These are phyloP conservation scores for Alternaria arborescens DNA, from an alignment of 2,329 filamentous ascomycete genomes.

Conservation along the genomic window DNA sequence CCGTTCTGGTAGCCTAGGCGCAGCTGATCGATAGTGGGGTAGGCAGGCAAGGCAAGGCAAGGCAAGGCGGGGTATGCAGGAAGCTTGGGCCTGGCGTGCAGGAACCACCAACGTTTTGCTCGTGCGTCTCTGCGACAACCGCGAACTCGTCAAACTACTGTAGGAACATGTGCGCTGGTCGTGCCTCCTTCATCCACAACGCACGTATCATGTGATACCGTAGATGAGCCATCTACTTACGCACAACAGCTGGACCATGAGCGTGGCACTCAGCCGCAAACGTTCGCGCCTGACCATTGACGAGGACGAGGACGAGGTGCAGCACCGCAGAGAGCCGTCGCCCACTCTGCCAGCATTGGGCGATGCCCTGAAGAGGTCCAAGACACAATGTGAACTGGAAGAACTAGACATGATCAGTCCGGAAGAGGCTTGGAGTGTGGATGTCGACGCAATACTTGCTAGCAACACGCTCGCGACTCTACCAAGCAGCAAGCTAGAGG, in stretches of 20 bases:
- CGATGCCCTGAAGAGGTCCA: constrained; percentile 47
- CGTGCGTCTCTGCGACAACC: constrained; percentile 37
- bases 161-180: constrained; percentile 13
- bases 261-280: constrained; percentile 43
- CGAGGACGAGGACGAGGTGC: constrained; percentile 34
- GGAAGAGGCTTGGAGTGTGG: constrained; percentile 45
- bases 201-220: constrained; percentile 1
- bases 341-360: constrained; percentile 27
- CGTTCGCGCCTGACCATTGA: constrained; percentile 43
- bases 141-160: constrained; percentile 11
- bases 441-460: constrained; percentile 41
- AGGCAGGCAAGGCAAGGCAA: constrained; percentile 6
- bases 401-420: constrained; percentile 41
- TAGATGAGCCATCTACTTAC: constrained; percentile 31
- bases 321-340: constrained; percentile 30
- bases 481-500: constrained; percentile 23
- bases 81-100: constrained; percentile 13
- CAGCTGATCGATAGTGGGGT: constrained; percentile 21
- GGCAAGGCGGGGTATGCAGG: constrained; percentile 19
- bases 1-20: constrained; percentile 23
- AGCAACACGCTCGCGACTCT: constrained; percentile 34
- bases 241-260: constrained; percentile 38
- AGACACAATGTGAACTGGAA: constrained; percentile 48
- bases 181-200: constrained; percentile 10
- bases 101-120: constrained; percentile 6